A percentile compares a stretch with the other conserved stretches of the same genome.
phyloP scores from a whole-genome alignment of 345 rosid genomes.

The Brassica rapa region DNA sequence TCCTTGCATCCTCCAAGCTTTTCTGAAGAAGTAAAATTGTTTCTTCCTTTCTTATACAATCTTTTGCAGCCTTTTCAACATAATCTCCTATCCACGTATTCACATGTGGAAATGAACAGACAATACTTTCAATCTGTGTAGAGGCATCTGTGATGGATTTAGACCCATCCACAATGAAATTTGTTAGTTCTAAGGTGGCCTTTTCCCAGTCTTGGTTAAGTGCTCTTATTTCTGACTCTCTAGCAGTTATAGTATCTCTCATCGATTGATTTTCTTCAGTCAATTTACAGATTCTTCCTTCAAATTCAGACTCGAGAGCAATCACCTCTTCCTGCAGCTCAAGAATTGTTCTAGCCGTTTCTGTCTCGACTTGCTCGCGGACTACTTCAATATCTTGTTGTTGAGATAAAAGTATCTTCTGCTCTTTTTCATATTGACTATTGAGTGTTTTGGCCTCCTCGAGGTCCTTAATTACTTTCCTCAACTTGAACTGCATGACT shows the following conservation, averaged over 20 bases:
- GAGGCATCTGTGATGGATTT: slow-evolving; percentile 85
- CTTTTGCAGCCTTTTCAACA: slow-evolving; percentile 73
- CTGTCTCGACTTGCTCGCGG: slow-evolving; percentile 79
- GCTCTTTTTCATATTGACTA: slow-evolving; percentile 58
- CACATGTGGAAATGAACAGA: slow-evolving; percentile 67
- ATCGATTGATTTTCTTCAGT: slow-evolving; percentile 57
- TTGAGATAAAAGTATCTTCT: slow-evolving; percentile 54
- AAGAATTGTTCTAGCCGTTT: slow-evolving; percentile 76
- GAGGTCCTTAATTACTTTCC: slow-evolving; percentile 57
- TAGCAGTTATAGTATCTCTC: slow-evolving; percentile 52
- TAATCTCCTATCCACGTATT: slow-evolving; percentile 61
- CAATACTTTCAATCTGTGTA: slow-evolving; percentile 60
- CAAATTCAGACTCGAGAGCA: slow-evolving; percentile 64
- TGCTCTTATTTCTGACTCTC: slow-evolving; percentile 58
- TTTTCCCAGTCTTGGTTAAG: slow-evolving; percentile 76
- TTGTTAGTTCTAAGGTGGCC: slow-evolving; percentile 77
- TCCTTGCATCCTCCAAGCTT: slow-evolving; percentile 85
- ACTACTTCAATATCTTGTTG: slow-evolving; percentile 65
- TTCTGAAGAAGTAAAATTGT: slow-evolving; percentile 65
- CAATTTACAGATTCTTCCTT: slow-evolving; percentile 50
- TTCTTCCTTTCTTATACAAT: slow-evolving; percentile 83
- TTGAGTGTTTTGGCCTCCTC: slow-evolving; percentile 59
- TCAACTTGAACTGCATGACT: slow-evolving; percentile 53
- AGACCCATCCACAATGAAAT: slow-evolving; percentile 80
- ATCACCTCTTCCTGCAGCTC: slow-evolving; percentile 77